Conservation (phyloP, 1,284 basidiomycete genomes). For the Rhodotorula sp. region DNA sequence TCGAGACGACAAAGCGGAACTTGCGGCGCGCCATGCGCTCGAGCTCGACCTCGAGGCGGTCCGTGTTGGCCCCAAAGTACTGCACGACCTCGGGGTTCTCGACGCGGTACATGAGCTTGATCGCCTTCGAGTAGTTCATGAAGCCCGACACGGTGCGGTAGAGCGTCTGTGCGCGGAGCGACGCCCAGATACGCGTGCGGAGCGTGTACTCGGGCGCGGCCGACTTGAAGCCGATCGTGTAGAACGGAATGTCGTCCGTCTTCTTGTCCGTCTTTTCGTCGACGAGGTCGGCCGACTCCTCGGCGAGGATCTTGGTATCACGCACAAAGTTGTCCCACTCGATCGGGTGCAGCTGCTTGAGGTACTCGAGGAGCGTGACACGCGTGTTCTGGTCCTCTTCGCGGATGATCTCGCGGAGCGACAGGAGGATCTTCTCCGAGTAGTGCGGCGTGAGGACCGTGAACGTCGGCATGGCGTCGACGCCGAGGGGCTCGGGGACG, state of each 20-base stretch:
- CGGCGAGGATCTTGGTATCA: slow-evolving; percentile 98
- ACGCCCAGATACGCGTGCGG: slow-evolving; percentile 98
- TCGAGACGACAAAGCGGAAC: slow-evolving; percentile 99
- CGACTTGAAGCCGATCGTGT: slow-evolving; percentile 99
- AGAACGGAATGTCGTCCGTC: slow-evolving; percentile 91
- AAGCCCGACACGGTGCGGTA: slow-evolving; percentile 99
- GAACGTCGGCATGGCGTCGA: slow-evolving; percentile 96
- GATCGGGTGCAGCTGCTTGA: slow-evolving; percentile 96
- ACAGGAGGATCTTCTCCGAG: slow-evolving; percentile 92
- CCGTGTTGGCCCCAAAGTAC: slow-evolving; percentile 94
- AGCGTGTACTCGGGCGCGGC: slow-evolving; percentile 97
- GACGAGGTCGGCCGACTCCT: slow-evolving; percentile 81
- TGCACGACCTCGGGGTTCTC: slow-evolving; percentile 99
- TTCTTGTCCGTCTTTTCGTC: slow-evolving; percentile 82
- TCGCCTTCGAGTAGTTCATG: slow-evolving; percentile 99
- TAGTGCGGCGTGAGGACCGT: slow-evolving; percentile 94
- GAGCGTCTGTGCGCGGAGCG: slow-evolving; percentile 93
- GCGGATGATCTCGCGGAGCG: slow-evolving; percentile 90
- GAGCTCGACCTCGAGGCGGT: slow-evolving; percentile 92
- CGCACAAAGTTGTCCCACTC: slow-evolving; percentile 99
- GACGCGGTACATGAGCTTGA: slow-evolving; percentile 98
- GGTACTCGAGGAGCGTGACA: slow-evolving; percentile 90
- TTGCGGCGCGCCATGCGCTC: slow-evolving; percentile 97
- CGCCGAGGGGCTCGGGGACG: slow-evolving; percentile 83
- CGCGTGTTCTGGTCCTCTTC: slow-evolving; percentile 94